These are phyloP conservation scores for Penicillium sp. DNA, from an alignment of 2,329 filamentous ascomycete genomes.

Conservation along the genomic window DNA sequence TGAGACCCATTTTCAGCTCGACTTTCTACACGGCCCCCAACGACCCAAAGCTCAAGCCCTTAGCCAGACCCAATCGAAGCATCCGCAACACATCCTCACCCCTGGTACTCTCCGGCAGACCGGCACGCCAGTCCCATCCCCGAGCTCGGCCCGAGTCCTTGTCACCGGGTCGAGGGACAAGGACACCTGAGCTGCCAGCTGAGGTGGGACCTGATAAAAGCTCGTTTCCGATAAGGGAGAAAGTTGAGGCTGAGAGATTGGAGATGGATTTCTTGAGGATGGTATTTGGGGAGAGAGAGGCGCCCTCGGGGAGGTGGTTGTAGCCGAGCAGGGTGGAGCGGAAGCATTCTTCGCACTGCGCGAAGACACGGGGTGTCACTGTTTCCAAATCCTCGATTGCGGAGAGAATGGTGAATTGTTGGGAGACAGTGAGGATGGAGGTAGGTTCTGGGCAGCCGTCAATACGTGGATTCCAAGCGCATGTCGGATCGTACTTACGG, in stretches of 20 bases:
- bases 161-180: slow-evolving; percentile 36
- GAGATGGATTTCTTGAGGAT: slow-evolving; percentile 64
- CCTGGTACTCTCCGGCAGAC: slow-evolving; percentile 56
- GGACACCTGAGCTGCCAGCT: slow-evolving; percentile 54
- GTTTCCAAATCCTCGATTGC: slow-evolving; percentile 78
- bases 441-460: slow-evolving; percentile 47
- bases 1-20: slow-evolving; percentile 5
- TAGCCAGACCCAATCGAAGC: slow-evolving; percentile 70
- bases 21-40: slow-evolving; percentile 24
- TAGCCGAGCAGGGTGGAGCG: slow-evolving; percentile 66
- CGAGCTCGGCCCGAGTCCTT: slow-evolving; percentile 45
- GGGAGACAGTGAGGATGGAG: slow-evolving; percentile 63
- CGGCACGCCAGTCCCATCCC: slow-evolving; percentile 71
- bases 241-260: slow-evolving; percentile 55
- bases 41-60: slow-evolving; percentile 58
- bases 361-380: slow-evolving; percentile 68
- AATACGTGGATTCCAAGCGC: slow-evolving; percentile 8
- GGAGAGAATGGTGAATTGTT: slow-evolving; percentile 73
- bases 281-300: slow-evolving; percentile 58
- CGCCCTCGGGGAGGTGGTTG: slow-evolving; percentile 4
- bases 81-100: slow-evolving; percentile 70
- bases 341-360: slow-evolving; percentile 75
- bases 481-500: slow-evolving; percentile 38
- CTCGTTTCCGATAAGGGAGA: slow-evolving; percentile 70
- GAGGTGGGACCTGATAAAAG: slow-evolving; percentile 56